Conservation (phyloP, 2,329 filamentous ascomycete species). For the Immersiporthe knoxdaviesiana region DNA sequence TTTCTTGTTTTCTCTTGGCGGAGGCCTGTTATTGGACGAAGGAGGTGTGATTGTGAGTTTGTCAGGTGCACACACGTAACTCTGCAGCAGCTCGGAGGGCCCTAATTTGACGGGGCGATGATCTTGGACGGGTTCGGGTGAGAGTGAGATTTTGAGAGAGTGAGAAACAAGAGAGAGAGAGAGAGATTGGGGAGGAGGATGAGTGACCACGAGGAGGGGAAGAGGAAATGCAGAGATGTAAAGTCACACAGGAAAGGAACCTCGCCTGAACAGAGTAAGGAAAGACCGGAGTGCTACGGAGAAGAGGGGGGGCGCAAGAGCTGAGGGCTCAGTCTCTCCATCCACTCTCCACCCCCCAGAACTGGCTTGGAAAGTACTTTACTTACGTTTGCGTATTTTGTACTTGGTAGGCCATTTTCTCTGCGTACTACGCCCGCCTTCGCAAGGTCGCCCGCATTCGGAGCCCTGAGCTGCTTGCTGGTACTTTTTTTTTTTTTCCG, state of each 20-base stretch:
- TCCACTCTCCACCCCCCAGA: background rate
- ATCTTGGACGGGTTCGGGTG: background rate
- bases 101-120: background rate
- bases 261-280: background rate
- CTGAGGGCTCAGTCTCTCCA: background rate
- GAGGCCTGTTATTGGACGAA: background rate
- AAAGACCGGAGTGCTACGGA: background rate
- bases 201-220: no score
- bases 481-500: no score
- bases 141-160: background rate
- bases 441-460: background rate
- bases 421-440: background rate
- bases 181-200: no score
- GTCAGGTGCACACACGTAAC: background rate
- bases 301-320: no score
- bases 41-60: background rate
- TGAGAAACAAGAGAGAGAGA: background rate
- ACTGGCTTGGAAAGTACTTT: background rate
- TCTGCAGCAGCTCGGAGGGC: background rate
- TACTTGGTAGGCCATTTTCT: background rate
- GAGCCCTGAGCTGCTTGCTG: background rate
- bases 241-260: background rate
- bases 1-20: slow-evolving; percentile 21
- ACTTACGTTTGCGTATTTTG: background rate
- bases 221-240: background rate